Evolutionary conservation across 768 basidiomycete genomes (phyloP), one percentile per base, ranked within the genome.

Genomic region (Suillus paluster): DNA sequence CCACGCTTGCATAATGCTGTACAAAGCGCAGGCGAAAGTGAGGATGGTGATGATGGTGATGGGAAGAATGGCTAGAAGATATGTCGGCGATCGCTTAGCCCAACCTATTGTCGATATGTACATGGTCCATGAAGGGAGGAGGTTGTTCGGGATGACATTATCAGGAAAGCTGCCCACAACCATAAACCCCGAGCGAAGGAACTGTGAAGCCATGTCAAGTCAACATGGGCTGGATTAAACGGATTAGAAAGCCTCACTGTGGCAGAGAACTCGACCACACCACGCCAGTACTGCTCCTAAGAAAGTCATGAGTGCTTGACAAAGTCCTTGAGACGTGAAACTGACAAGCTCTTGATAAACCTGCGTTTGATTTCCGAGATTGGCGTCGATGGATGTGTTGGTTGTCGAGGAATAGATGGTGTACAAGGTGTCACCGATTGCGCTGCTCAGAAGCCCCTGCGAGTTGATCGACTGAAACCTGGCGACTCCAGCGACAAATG

Each of bases 341-440:
- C 55, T 45, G 5, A 56, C 55, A 2, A 56, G 41, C 19, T 56
- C 55, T 10, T 10, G 8, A n/a, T 56, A 56, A 42, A 58, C 44
- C 57, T 49, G 25, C 1, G 57, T 44, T 30, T 30, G 30, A 30
- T 6, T 30, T 30, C 30, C 30, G 6, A 50, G 49, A 30, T 12
- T 50, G 27, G 42, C 23, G 19, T 15, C 7, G 7, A 45, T 48
- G 1, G 8, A 11, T 19, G 5, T 44, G 30, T 2, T 19, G 9
- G 44, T 54, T 4, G 36, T 27, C 9, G 62, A 46, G 15, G 57
- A 49, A 27, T 59, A 63, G 27, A 66, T 57, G 0, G 69, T 58
- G 39, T 64, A 67, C 14, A 71, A 21, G 21, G 65, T 63, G 42
- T 70, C 69, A 2, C 67, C 69, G 11, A 71, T 60, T 0, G 63